A percentile compares a stretch with the other conserved stretches of the same genome.
phyloP scores from a whole-genome alignment of 2,329 filamentous ascomycete genomes.

The Phaeosphaeriaceae sp. region DNA sequence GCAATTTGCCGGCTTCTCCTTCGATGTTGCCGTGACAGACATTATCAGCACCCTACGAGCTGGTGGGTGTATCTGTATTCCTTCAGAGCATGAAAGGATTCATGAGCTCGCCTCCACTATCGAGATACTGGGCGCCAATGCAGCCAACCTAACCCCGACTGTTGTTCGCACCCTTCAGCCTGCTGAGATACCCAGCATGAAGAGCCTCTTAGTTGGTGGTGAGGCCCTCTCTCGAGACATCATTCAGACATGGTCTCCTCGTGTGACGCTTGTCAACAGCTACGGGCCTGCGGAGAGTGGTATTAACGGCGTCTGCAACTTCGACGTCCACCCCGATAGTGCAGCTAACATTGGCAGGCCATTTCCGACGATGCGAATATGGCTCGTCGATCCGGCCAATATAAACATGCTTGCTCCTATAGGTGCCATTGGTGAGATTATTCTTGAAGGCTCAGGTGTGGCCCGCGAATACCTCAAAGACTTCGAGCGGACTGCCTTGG shows the following conservation, averaged over 20 bases:
- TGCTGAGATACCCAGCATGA: conserved; percentile 13
- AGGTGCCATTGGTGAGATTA: conserved; percentile 54
- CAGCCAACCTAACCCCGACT: conserved; percentile 15
- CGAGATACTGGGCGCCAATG: conserved; percentile 1
- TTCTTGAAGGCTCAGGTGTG: conserved; percentile 60
- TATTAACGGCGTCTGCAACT: too few relatives aligned
- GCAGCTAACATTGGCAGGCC: too few relatives aligned
- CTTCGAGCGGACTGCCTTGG: not conserved
- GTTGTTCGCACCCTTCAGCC: conserved; percentile 35
- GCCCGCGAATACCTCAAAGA: conserved; percentile 24
- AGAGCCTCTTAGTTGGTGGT: conserved; percentile 1
- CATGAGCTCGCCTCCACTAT: conserved; percentile 1
- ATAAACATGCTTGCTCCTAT: conserved; percentile 19
- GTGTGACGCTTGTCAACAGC: too few relatives aligned
- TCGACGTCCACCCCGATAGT: too few relatives aligned
- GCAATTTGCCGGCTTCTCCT: conserved; percentile 53
- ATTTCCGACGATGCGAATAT: conserved; percentile 8
- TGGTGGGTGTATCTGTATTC: conserved; percentile 58
- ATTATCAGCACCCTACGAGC: conserved; percentile 57
- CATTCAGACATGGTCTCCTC: not conserved
- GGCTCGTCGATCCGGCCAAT: conserved; percentile 22
- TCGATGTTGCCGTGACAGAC: conserved; percentile 59
- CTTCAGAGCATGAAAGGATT: conserved; percentile 49
- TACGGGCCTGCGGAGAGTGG: too few relatives aligned
- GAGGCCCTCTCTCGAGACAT: not conserved